Evolutionary conservation across 352 stramenopile species (phyloP).

Genomic region (Globisporangium viniferum): DNA sequence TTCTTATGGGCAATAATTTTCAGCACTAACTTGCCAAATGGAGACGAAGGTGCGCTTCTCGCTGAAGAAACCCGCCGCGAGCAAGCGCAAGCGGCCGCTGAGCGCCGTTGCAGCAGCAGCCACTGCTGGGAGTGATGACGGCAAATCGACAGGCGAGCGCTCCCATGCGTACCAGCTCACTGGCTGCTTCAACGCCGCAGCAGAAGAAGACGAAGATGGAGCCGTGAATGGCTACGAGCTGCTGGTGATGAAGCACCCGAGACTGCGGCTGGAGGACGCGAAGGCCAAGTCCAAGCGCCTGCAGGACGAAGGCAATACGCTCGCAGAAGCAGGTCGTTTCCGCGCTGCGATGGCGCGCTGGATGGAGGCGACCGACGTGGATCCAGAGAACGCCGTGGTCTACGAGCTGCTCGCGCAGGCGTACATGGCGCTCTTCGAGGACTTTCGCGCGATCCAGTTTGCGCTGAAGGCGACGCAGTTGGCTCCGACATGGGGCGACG

Average conservation of each 20-base stretch:
- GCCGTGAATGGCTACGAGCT: neutral
- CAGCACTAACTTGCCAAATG: neutral
- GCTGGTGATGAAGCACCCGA: slow-evolving; percentile 13
- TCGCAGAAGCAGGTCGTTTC: slow-evolving; percentile 66
- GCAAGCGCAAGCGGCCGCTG: slow-evolving; percentile 23
- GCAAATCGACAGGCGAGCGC: too few relatives aligned
- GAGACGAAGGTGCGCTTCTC: slow-evolving; percentile 29
- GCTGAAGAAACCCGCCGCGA: slow-evolving; percentile 14
- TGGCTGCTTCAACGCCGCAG: slow-evolving; percentile 10
- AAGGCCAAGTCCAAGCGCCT: slow-evolving; percentile 53
- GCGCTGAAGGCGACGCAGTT: slow-evolving; percentile 52
- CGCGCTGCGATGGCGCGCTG: slow-evolving; percentile 63
- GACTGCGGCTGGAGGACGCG: slow-evolving; percentile 51
- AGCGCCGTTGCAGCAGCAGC: neutral
- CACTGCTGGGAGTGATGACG: too few relatives aligned
- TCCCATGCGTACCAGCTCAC: slow-evolving; percentile 4
- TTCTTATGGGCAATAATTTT: neutral
- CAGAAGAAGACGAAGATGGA: slow-evolving; percentile 8
- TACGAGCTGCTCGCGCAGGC: slow-evolving; percentile 75
- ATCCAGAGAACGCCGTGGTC: slow-evolving; percentile 42
- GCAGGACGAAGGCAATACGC: slow-evolving; percentile 72
- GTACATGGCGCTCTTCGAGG: slow-evolving; percentile 61
- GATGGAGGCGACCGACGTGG: slow-evolving; percentile 50
- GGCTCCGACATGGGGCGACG: slow-evolving; percentile 59
- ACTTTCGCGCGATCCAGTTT: slow-evolving; percentile 76